Base-by-base conservation (phyloP, 1,284 basidiomycete genomes). In the Pyrrhoderma lamaoense region DNA sequence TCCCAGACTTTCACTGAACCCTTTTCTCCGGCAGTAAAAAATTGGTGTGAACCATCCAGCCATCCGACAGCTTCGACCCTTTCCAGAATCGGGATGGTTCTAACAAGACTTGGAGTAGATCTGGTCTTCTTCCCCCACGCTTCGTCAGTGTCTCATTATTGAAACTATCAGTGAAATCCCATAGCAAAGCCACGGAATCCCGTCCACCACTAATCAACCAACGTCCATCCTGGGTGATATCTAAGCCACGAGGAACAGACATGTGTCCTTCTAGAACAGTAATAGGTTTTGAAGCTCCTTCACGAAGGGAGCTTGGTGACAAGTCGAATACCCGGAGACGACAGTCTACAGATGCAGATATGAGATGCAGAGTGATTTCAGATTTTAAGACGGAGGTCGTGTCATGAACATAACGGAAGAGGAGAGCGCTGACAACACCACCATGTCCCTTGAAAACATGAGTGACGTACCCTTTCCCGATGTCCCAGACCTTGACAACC, bases 361-460 rank as follows among this genome's bases (percentile, higher is more conserved):
- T 77, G 23, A 97, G 77, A 60, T 88, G 85, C 77, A 94, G 88
- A 47, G 73, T 76, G 57, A 68, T 70, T 45, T 71, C 69, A 42
- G 72, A 72, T 19, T 61, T 65, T 9, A 62, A 58, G 49, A 76
- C 66, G 11, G 74, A 70, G 2, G 77, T 75, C 7, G 71, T 69
- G 56, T 82, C 71, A 55, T 73, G 72, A 50, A 84, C 78, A 62
- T 80, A 88, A 64, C 85, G 85, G 69, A 95, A 97, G 42, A 78
- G 73, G 47, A 96, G 72, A 8, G 96, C 89, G 56, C 89, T 92
- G 60, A 98, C 87, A 47, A 97, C 89, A 14, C 96, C 95, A 5
- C 94, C 96, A 63, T 98, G 96, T 8, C 95, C 95, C 62, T 89
- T 89, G 74, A 97, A 94, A 11, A 93, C 77, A 66, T 99, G 96